Evolutionary conservation across 1,284 basidiomycete genomes (phyloP).

Genomic region (Leccinum subfulvum): DNA sequence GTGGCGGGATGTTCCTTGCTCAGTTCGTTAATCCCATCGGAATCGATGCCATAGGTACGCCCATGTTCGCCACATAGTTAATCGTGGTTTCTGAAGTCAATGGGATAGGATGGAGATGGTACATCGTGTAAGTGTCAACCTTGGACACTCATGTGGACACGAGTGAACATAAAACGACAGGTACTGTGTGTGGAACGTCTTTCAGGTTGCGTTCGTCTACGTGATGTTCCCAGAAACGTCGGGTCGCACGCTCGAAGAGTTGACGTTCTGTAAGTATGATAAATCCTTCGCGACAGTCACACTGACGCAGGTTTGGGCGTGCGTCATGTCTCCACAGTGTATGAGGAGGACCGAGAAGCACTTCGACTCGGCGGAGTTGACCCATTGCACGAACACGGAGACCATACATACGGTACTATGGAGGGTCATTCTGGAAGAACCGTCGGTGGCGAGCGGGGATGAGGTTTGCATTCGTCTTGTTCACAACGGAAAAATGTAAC

Average conservation of each 20-base stretch:
- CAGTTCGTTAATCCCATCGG: constrained; percentile 21
- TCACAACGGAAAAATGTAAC: not conserved
- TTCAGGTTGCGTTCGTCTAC: no score
- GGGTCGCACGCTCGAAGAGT: not conserved
- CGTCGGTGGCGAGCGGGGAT: not conserved
- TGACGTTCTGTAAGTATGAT: not conserved
- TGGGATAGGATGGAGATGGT: not conserved
- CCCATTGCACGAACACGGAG: not conserved
- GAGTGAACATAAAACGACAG: no score
- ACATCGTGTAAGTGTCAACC: no score
- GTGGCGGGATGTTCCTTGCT: constrained; percentile 11
- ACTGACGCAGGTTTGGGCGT: not conserved
- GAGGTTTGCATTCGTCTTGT: not conserved
- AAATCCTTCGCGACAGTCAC: not conserved
- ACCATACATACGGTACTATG: not conserved
- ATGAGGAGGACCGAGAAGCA: not conserved
- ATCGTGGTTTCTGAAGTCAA: no score
- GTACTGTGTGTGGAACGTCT: no score
- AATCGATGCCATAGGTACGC: constrained; percentile 12
- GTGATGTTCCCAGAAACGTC: not conserved
- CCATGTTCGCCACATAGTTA: not conserved
- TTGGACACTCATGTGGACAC: no score
- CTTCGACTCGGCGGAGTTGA: not conserved
- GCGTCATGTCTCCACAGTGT: not conserved
- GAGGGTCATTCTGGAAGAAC: not conserved